Base-by-base conservation (phyloP, 768 basidiomycete species). In the Suillus bovinus region DNA sequence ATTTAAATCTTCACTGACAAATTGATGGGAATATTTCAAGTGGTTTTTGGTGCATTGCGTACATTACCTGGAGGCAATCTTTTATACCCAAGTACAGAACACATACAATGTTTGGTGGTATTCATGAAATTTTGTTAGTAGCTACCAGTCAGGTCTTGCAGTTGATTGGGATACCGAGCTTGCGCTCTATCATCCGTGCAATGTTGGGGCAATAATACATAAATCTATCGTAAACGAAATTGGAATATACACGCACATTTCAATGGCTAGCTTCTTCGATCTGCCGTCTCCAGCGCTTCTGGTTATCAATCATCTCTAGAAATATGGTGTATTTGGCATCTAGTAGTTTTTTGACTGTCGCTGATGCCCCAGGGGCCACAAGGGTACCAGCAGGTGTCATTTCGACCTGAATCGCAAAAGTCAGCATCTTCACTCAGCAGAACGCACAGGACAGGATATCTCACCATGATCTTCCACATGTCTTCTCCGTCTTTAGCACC, bases 311-410 rank as follows among this genome's bases (percentile, higher is more conserved):
- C 22, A 79, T 83, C 73, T 98, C 95, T 61, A 84, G 76, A 79
- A 98, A 99, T 70, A 98, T 95, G 73, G 85, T 87, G 76, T 97
- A 99, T 79, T 99, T 99, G 9, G 89, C 93, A 60, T 93, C 86
- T 57, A 99, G 78, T 53, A 99, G 73, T 70, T 80, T 88, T 75
- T 85, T 87, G 75, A 91, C 93, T 73, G 78, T 84, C 1, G 73
- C 64, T 4, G 82, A 81, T 13, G 87, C 86, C 17, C 79, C 77
- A 3, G 96, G 93, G 8, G 76, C 71, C 38, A 99, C 81, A 49
- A 89, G 78, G 17, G 82, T 86, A 5, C 91, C 96, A 1, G 87
- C 79, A 38, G 92, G 90, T 8, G 95, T 96, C 97, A 99, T 99
- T 67, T 94, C 89, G 36, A 91, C 86, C 93, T 94, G 66, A 22